Base-by-base conservation (phyloP, 257 asterid species). In the Nicotiana sylvestris region DNA sequence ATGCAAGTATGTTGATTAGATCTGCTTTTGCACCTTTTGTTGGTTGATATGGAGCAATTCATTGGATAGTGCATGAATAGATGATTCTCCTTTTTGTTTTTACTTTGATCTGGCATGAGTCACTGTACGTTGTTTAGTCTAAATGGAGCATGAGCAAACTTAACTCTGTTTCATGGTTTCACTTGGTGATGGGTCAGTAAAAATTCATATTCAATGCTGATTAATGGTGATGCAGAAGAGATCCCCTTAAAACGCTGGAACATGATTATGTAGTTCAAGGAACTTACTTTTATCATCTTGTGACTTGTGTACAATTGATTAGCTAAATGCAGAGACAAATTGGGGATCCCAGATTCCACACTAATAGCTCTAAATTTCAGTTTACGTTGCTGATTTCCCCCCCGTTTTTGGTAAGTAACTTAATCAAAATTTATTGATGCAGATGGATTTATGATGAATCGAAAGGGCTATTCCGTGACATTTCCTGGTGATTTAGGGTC, bases 381-480 rank as follows among this genome's bases (percentile, higher is more conserved):
- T n/a, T 25, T 21, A 74, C 25, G 30, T 12, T 53, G 66, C 17
- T 67, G 39, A 12, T n/a, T 8, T 21, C 3, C 30, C 55, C 46
- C 46, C 46, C 46, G 1, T 32, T 13, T 11, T 60, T 11, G 53
- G 37, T 2, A 56, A 76, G 43, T 25, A 13, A 25, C 49, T 46
- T 49, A 6, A 12, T 51, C 15, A 25, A 27, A 12, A 2, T 64
- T 49, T 82, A 25, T 35, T 85, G 56, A 84, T 89, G 83, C 95
- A 92, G 95, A 85, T 92, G 97, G 97, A 88, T 92, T 82, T 92
- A 91, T 55, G 97, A 92, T 80, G 95, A 92, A 92, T 90, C 87
- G 39, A 90, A 92, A 87, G 90, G 97, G 76, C 87, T 91, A 49
- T 92, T 92, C 87, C 91, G 94, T 81, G 95, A 91, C 62, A 78